A percentile compares a stretch with the other conserved stretches of the same genome.
phyloP scores from a whole-genome alignment of 208 protist genomes.

The Polymyxa betae region DNA sequence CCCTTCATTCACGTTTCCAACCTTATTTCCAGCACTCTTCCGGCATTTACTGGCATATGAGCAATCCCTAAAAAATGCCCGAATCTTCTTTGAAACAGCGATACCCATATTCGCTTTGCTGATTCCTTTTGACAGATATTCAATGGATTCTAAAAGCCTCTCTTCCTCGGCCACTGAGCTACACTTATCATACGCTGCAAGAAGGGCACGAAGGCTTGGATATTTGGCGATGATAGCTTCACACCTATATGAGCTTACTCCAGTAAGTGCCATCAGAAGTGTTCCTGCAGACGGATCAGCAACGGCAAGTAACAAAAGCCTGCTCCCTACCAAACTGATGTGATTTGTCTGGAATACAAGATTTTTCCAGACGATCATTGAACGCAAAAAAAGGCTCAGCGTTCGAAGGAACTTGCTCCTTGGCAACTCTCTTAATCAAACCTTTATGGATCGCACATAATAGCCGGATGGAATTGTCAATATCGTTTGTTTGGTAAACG shows the following conservation, averaged over 20 bases:
- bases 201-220: neutral
- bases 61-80: slow-evolving; percentile 11
- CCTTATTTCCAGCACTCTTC: neutral
- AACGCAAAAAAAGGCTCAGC: neutral
- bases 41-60: neutral
- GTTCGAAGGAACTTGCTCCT: neutral
- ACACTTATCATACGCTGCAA: neutral
- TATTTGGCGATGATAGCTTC: neutral
- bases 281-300: neutral
- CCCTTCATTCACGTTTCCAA: neutral
- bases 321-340: neutral
- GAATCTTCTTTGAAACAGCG: neutral
- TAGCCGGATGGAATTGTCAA: slow-evolving; percentile 32
- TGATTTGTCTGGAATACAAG: neutral
- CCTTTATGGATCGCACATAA: neutral
- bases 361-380: slow-evolving; percentile 17
- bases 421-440: neutral
- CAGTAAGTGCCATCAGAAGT: neutral
- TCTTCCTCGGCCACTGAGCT: neutral
- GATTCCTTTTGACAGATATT: neutral
- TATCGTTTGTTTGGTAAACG: slow-evolving; percentile 13
- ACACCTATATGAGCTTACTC: slow-evolving; percentile 2
- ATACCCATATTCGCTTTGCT: neutral
- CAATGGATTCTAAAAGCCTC: neutral
- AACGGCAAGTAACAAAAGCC: neutral